Base-by-base conservation (phyloP, 306 rosid genomes). In the Trifolium dubium region DNA sequence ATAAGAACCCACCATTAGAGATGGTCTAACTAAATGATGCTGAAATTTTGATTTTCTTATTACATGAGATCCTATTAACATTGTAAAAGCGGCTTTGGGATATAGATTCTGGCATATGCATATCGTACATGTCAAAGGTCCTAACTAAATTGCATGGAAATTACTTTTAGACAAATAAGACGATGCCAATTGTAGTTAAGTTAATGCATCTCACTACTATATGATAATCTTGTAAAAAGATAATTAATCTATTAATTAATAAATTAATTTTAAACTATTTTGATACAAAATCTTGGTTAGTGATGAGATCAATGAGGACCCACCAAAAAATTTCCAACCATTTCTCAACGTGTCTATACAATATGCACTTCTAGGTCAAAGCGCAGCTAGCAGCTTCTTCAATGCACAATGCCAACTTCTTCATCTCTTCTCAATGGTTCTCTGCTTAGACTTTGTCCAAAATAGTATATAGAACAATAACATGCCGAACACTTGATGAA, bases 391-490 rank as follows among this genome's bases (percentile, higher is more conserved):
- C 19, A 17, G 76, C 68, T 69, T 64, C 76, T 49, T 68, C n/a
- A 3, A 19, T 61, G 31, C 41, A 54, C 63, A 31, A 8, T 30
- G 17, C 8, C n/a, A 0, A 41, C 10, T 35, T 46, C 76, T 51
- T 53, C 82, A 43, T 62, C 39, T 68, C 59, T 13, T 69, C 39
- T 28, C 69, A 11, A 75, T 2, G 17, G 17, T 41, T 46, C 53
- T 61, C 67, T 23, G 72, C 18, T 49, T 28, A 67, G 39, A 67
- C 46, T 53, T 60, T 2, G 44, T 59, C 39, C 66, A 31, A 70
- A 73, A 44, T 56, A 56, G 30, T 41, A 54, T 41, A 54, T 55
- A 71, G 29, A 40, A 64, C 37, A 75, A 19, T 62, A 29, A 61
- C 40, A 23, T 32, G 35, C 12, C 56, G 37, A 54, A 66, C 35